Base-by-base conservation (phyloP, 2,329 filamentous ascomycete species). In the Phyllosticta paracitricarpa region DNA sequence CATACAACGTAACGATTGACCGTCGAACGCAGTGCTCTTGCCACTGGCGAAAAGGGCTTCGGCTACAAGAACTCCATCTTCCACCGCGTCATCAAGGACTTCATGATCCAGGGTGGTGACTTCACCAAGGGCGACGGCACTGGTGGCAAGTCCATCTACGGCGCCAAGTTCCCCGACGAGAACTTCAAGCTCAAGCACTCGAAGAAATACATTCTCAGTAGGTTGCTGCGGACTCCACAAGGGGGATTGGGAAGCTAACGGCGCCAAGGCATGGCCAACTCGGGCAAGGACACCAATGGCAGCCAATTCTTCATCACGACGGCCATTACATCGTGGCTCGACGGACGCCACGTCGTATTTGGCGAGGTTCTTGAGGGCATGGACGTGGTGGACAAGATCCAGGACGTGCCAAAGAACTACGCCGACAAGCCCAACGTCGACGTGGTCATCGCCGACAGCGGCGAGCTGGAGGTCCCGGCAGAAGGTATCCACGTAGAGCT, bases 401-500 rank as follows among this genome's bases (percentile, higher is more conserved):
- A 94, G 81, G 84, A 87, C 69, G 80, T 81, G 67, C 75, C 83
- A 71, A 93, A 88, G 73, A 76, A 73, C 65, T 68, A 79, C 54
- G 82, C 83, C 68, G 88, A 92, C 79, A 88, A 85, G 78, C 90
- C 90, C 28, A 72, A 74, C 64, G 77, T 86, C 77, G 72, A 80
- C 22, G 81, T 94, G 77, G 92, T 86, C 81, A 91, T 95, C 71
- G 82, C 75, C 74, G 89, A 91, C 83, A 90, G 88, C 77, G 90
- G 90, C 76, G 89, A 93, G 82, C 80, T 94, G 69, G 83, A 87
- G 75, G 87, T 92, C 67, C 88, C 89, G 74, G 81, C 85, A 81
- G 90, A 94, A 94, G 90, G 90, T 94, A 93, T 91, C 81, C 88
- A 91, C 79, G 84, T 87, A 79, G 89, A 94, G 79, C 88, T 94